These are phyloP conservation scores for Yamadazyma diospyri DNA, from an alignment of 1,139 yeast species.

Conservation along the genomic window DNA sequence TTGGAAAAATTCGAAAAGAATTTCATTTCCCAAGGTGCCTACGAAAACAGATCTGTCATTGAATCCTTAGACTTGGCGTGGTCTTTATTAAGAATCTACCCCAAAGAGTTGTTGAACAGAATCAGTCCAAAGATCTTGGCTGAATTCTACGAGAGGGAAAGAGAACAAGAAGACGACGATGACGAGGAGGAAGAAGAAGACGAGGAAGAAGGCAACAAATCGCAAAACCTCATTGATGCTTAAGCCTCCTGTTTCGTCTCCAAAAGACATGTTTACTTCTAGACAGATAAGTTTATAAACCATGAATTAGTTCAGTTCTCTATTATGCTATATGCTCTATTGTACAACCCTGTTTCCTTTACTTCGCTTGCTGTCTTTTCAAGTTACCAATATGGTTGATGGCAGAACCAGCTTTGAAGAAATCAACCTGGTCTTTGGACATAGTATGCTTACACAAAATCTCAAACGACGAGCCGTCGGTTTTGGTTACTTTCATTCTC, in stretches of 20 bases:
- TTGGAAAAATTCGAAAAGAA: conserved; percentile 96
- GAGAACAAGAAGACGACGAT: conserved; percentile 55
- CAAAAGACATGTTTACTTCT: conserved; percentile 3
- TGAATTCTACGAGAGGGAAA: conserved; percentile 91
- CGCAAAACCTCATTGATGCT: conserved; percentile 51
- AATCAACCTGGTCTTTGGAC: conserved; percentile 94
- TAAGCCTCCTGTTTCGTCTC: conserved; percentile 18
- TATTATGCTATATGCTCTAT: conserved; percentile 4
- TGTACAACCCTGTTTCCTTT: too few relatives aligned
- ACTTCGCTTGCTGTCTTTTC: conserved; percentile 30
- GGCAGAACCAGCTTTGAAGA: conserved; percentile 97
- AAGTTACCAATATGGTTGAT: conserved; percentile 84
- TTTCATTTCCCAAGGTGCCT: conserved; percentile 92
- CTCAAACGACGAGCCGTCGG: conserved; percentile 64
- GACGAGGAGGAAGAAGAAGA: conserved; percentile 43
- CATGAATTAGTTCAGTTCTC: not conserved
- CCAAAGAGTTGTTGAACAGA: conserved; percentile 97
- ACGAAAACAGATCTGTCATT: conserved; percentile 89
- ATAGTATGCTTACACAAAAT: conserved; percentile 87
- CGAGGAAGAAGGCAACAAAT: conserved; percentile 24
- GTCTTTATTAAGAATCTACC: conserved; percentile 96
- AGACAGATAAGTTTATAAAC: conserved; percentile 3
- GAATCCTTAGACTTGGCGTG: conserved; percentile 98
- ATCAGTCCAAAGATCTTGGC: conserved; percentile 94
- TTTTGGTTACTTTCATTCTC: conserved; percentile 69